Conservation (phyloP, 1,284 basidiomycete species). For the Tylopilus microsporus region DNA sequence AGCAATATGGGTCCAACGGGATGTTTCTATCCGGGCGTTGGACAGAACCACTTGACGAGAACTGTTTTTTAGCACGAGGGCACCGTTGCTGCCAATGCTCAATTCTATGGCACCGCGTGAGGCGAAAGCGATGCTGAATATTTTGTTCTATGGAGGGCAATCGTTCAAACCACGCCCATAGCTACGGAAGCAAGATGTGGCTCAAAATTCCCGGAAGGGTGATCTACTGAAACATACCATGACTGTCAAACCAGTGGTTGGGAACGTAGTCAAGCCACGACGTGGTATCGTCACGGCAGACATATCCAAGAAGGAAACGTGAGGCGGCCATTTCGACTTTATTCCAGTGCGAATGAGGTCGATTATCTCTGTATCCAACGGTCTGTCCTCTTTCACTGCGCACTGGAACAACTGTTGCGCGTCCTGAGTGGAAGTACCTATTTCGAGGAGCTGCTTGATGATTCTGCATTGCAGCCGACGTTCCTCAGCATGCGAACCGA, state of each 20-base stretch:
- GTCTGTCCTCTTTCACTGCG: slow-evolving; percentile 44
- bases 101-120: slow-evolving; percentile 42
- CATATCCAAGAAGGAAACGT: slow-evolving; percentile 60
- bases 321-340: slow-evolving; percentile 68
- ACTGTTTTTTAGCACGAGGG: slow-evolving; percentile 47
- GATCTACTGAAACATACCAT: slow-evolving; percentile 43
- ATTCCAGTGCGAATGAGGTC: slow-evolving; percentile 64
- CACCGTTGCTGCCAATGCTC: slow-evolving; percentile 50
- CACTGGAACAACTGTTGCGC: slow-evolving; percentile 57
- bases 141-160: slow-evolving; percentile 44
- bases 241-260: slow-evolving; percentile 60
- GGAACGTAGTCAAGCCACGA: slow-evolving; percentile 45
- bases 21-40: slow-evolving; percentile 44
- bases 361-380: slow-evolving; percentile 57
- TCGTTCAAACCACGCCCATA: slow-evolving; percentile 65
- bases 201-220: no score
- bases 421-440: slow-evolving; percentile 62
- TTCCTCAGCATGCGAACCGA: slow-evolving; percentile 30
- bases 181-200: slow-evolving; percentile 33
- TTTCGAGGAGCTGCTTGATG: slow-evolving; percentile 59
- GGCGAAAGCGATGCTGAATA: slow-evolving; percentile 45
- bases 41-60: slow-evolving; percentile 40
- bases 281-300: slow-evolving; percentile 48
- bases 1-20: slow-evolving; percentile 65
- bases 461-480: slow-evolving; percentile 56